These are phyloP conservation scores for Colletotrichum sp. DNA, from an alignment of 2,329 filamentous ascomycete species.

Conservation along the genomic window DNA sequence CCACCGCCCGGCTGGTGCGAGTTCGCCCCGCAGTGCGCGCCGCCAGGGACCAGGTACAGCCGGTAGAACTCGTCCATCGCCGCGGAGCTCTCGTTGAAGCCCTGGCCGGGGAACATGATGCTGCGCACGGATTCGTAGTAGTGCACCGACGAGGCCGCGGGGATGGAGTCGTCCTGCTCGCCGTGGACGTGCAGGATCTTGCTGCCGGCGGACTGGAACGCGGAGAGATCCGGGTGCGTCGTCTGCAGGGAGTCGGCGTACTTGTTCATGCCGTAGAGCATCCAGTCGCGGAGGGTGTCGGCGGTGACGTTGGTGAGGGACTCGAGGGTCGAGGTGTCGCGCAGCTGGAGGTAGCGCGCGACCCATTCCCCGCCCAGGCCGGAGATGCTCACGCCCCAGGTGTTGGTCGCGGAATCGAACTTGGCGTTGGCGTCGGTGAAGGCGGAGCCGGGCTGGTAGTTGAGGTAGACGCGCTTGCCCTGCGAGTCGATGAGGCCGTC, in stretches of 20 bases:
- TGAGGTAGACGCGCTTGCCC: slow-evolving; percentile 39
- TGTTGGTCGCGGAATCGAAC: slow-evolving; percentile 32
- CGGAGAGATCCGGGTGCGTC: slow-evolving; percentile 37
- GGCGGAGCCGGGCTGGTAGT: slow-evolving; percentile 32
- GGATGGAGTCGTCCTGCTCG: slow-evolving; percentile 39
- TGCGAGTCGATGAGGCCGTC: slow-evolving; percentile 39
- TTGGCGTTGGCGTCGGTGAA: slow-evolving; percentile 38
- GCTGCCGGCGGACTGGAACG: slow-evolving; percentile 40
- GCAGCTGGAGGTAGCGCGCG: slow-evolving; percentile 40
- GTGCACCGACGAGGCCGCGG: slow-evolving; percentile 34
- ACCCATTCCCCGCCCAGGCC: slow-evolving; percentile 31
- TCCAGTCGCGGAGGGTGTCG: slow-evolving; percentile 58
- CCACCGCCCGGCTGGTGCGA: slow-evolving; percentile 39
- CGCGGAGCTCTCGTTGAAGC: slow-evolving; percentile 29
- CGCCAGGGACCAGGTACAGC: slow-evolving; percentile 49
- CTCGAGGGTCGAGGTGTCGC: slow-evolving; percentile 37
- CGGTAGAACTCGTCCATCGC: slow-evolving; percentile 44
- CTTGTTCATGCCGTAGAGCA: slow-evolving; percentile 50
- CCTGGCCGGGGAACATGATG: slow-evolving; percentile 49
- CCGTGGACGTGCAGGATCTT: slow-evolving; percentile 50
- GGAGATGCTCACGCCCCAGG: slow-evolving; percentile 18
- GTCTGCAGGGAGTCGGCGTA: slow-evolving; percentile 27
- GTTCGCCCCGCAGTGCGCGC: slow-evolving; percentile 55
- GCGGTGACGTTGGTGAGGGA: slow-evolving; percentile 52
- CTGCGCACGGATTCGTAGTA: slow-evolving; percentile 47